Conservation (phyloP, 495 filamentous ascomycete species). For the Glonium stellatum region DNA sequence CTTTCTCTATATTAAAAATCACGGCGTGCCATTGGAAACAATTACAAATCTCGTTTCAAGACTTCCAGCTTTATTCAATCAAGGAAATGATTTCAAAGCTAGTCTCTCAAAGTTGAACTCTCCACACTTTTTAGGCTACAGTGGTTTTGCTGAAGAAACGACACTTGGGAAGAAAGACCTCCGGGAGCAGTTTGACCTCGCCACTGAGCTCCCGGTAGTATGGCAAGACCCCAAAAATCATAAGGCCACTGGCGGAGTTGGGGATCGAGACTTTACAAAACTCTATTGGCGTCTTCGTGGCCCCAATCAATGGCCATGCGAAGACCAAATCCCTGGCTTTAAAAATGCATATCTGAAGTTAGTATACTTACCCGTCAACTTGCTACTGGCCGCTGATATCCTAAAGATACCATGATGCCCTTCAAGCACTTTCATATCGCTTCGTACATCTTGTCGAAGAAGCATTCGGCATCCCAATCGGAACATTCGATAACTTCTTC, state of each 20-base stretch:
- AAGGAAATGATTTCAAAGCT: slow-evolving; percentile 36
- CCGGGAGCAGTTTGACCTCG: slow-evolving; percentile 52
- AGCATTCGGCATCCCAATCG: slow-evolving; percentile 39
- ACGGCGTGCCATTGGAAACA: slow-evolving; percentile 37
- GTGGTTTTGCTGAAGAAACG: slow-evolving; percentile 44
- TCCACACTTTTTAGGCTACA: slow-evolving; percentile 51
- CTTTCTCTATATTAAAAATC: slow-evolving; percentile 49
- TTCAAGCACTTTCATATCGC: slow-evolving; percentile 42
- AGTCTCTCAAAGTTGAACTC: slow-evolving; percentile 43
- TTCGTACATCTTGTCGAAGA: slow-evolving; percentile 48
- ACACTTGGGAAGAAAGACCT: slow-evolving; percentile 44
- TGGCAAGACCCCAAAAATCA: slow-evolving; percentile 22
- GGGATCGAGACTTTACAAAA: slow-evolving; percentile 26
- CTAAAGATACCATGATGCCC: slow-evolving; percentile 43
- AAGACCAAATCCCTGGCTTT: slow-evolving; percentile 21
- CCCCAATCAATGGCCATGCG: slow-evolving; percentile 45
- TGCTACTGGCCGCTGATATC: slow-evolving; percentile 22
- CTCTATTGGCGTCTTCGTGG: slow-evolving; percentile 46
- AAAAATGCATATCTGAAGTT: slow-evolving; percentile 22
- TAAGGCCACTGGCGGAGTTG: neutral
- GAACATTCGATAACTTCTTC: slow-evolving; percentile 46
- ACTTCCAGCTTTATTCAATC: slow-evolving; percentile 43
- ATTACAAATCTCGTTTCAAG: slow-evolving; percentile 37
- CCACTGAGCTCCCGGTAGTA: slow-evolving; percentile 42
- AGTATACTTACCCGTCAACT: slow-evolving; percentile 22